phyloP scores from a whole-genome alignment of 108 stramenopile species.

The Stephanodiscus triporus region DNA sequence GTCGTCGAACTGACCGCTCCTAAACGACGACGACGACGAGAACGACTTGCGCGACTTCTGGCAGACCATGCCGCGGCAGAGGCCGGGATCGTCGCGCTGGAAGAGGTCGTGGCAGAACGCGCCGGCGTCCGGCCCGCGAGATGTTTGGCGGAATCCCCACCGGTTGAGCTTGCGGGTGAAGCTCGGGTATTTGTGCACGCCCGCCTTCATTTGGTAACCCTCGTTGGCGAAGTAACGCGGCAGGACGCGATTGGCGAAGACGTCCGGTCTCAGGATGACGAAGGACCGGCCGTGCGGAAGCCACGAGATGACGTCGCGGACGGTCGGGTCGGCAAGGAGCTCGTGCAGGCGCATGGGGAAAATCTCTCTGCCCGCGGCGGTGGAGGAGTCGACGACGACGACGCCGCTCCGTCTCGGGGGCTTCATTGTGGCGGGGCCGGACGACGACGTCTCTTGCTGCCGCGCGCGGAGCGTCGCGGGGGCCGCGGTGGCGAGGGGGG shows the following conservation, averaged over 20 bases:
- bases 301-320: conserved; percentile 75
- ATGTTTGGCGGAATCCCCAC: conserved; percentile 87
- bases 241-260: conserved; percentile 67
- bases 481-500: conserved; percentile 10
- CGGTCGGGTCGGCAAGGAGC: conserved; percentile 60
- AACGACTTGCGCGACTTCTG: conserved; percentile 62
- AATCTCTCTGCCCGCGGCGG: conserved; percentile 42
- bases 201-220: conserved; percentile 20
- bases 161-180: conserved; percentile 83
- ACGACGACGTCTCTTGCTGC: conserved; percentile 14
- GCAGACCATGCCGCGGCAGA: conserved; percentile 77
- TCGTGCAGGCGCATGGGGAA: conserved; percentile 76
- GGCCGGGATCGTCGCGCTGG: conserved; percentile 61
- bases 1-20: conserved; percentile 18
- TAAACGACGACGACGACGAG: not conserved
- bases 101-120: conserved; percentile 83
- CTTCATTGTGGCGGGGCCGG: too few species aligned
- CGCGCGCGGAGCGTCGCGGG: not conserved
- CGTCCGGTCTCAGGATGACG: conserved; percentile 79
- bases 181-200: conserved; percentile 73
- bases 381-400: not conserved
- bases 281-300: conserved; percentile 81
- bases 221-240: conserved; percentile 73
- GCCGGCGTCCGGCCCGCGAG: conserved; percentile 79
- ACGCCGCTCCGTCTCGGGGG: too few species aligned